Conservation (phyloP, 2,329 filamentous ascomycete genomes). For the Pseudocercospora vitis region DNA sequence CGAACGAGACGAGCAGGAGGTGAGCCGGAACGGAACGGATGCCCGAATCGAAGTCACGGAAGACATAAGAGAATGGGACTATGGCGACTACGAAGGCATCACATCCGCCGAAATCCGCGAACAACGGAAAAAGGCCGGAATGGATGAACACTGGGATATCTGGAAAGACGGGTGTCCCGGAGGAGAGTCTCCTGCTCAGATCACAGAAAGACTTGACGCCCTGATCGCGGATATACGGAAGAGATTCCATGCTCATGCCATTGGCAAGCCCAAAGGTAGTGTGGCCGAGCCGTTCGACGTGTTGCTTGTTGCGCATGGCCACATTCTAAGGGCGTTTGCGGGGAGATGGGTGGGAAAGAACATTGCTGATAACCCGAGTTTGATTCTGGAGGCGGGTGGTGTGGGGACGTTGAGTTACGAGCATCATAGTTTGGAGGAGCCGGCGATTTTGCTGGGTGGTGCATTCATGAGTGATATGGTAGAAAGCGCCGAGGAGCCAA, state of each 20-base stretch:
- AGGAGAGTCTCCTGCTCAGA: conserved; percentile 68
- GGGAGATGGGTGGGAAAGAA: conserved; percentile 78
- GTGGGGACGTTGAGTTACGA: conserved; percentile 56
- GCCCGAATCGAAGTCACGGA: conserved; percentile 53
- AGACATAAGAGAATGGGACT: conserved; percentile 61
- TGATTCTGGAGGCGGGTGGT: conserved; percentile 71
- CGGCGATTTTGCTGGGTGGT: conserved; percentile 53
- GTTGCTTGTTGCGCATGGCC: conserved; percentile 82
- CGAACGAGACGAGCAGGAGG: conserved; percentile 30
- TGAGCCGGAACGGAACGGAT: conserved; percentile 34
- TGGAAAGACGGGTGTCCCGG: conserved; percentile 84
- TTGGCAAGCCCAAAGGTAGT: conserved; percentile 52
- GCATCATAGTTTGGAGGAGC: conserved; percentile 51
- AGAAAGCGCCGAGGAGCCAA: conserved; percentile 41
- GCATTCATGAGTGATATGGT: conserved; percentile 53
- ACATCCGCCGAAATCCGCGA: conserved; percentile 53
- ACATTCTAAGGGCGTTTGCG: conserved; percentile 83
- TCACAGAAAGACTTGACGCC: conserved; percentile 70
- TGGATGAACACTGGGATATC: conserved; percentile 71
- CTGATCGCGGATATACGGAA: conserved; percentile 73
- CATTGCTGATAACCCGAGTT: conserved; percentile 71
- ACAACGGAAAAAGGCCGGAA: conserved; percentile 47
- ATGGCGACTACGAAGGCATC: conserved; percentile 63
- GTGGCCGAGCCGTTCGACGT: conserved; percentile 59
- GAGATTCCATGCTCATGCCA: conserved; percentile 45